Evolutionary conservation across 805 yeast species (phyloP), one percentile per base, ranked within the genome.

Genomic region (Saturnispora silvae): DNA sequence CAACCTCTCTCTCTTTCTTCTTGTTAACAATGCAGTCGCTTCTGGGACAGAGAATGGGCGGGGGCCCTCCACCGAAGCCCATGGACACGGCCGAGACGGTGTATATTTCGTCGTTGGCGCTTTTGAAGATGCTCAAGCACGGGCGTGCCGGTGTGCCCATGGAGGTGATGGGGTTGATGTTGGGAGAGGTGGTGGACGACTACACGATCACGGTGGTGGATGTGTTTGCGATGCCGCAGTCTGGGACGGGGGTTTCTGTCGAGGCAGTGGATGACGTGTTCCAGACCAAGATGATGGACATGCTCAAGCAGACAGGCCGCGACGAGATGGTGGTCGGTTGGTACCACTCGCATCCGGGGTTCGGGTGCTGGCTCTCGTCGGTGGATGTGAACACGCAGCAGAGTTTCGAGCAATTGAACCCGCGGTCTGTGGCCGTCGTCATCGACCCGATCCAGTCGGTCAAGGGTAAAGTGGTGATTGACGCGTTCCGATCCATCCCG

Each of bases 291-390:
- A 94, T 92, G 98, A 92, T 92, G 98, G 99, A 92, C 56, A 92
- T 92, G 98, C 71, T 92, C 54, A 78, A 82, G 62, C 98, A 92
- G 60, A 92, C 98, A 1, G 99, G 99, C n/a, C 73, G 99, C 60
- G 96, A 87, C 61, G 94, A 92, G 59, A 86, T 84, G 84, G 98
- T 92, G 37, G 99, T 92, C 34, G 99, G 99, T 24, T 92, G 99
- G 99, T 92, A 92, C 65, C 99, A 92, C 58, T 87, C 97, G 11
- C 98, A 92, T 63, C 98, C 98, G 4, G 98, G 98, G 14, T 92
- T 89, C 58, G 98, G 98, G n/a, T 92, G 99, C 67, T 92, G 99
- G 99, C 70, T 92, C 49, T 87, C 97, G 10, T 77, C 87, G 20
- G 97, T 92, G 20, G 99, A 92, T 71, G 94, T 92, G 43, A 85